Evolutionary conservation across 2,329 filamentous ascomycete species (phyloP).

Genomic region (Sphaerulina musiva): DNA sequence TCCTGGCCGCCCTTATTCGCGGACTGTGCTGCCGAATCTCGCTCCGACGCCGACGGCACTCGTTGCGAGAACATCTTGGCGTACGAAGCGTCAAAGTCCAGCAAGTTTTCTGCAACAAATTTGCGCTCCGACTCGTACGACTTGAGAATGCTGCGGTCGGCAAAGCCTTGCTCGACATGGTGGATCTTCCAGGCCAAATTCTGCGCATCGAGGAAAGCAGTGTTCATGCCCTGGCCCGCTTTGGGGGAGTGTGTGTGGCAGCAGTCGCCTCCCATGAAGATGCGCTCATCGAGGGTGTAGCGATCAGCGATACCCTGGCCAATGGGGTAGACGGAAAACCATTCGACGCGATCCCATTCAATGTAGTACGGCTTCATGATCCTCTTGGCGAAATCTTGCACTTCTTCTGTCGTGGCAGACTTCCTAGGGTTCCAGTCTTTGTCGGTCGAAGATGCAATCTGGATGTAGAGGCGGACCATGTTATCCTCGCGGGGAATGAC

Average conservation of each 20-base stretch:
- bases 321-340: conserved; percentile 61
- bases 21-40: conserved; percentile 59
- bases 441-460: conserved; percentile 58
- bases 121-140: conserved; percentile 86
- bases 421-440: conserved; percentile 56
- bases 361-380: conserved; percentile 56
- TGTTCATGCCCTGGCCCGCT: conserved; percentile 60
- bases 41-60: conserved; percentile 64
- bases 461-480: conserved; percentile 51
- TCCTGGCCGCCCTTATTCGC: conserved; percentile 34
- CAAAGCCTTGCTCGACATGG: conserved; percentile 76
- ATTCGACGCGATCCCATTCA: conserved; percentile 59
- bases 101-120: conserved; percentile 72
- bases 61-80: conserved; percentile 82
- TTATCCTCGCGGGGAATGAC: conserved; percentile 52
- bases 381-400: conserved; percentile 52
- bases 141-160: conserved; percentile 64
- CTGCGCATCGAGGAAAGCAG: conserved; percentile 58
- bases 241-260: conserved; percentile 60
- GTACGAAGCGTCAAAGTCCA: conserved; percentile 83
- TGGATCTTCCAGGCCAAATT: conserved; percentile 97
- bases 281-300: conserved; percentile 58
- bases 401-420: conserved; percentile 53
- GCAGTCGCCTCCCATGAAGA: conserved; percentile 60
- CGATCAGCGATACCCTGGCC: conserved; percentile 60